Base-by-base conservation (phyloP, 2,329 filamentous ascomycete genomes). In the Talaromyces verruculosus region DNA sequence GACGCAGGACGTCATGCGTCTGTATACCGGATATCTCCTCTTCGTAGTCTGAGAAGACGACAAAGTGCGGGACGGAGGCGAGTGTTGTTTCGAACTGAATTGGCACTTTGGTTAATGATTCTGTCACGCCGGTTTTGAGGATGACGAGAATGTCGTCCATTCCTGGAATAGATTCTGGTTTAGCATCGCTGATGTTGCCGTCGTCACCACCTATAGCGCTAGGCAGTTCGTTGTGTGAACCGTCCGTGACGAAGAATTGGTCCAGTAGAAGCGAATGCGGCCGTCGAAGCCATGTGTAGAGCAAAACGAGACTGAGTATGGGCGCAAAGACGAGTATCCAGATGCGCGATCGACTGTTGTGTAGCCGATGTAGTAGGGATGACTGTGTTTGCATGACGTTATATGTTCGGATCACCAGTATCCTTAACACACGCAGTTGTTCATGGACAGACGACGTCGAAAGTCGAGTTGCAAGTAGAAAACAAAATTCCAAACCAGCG, bases 1-100 rank as follows among this genome's bases (percentile, higher is more conserved):
- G 75, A 22, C 77, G 76, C 10, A 87, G 78, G 35, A 81, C 83
- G 72, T 87, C 83, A 70, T 85, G 74, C 41, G 85, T 75, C 17
- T 77, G 76, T 51, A 82, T 77, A 45, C 84, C 84, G 13, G 80
- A 76, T 57, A 87, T 82, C 7, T 79, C 74, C 71, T 85, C 82
- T 30, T 82, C 81, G 65, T 84, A 84, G 73, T 88, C 86, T 68
- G 85, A 87, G 76, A 85, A 87, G 71, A 88, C 83, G 64, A 83
- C 80, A 64, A 82, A 84, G 73, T 86, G 76, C 35, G 84, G 82
- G 51, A 85, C 80, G 75, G 85, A 88, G 66, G 79, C 78, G 19
- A 88, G 77, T 0, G 84, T 84, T 1, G 84, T 85, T 61, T 79
- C 72, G 67, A 87, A 80, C 69, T 87, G 85, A 2, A 81, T 75